Evolutionary conservation across 2,329 filamentous ascomycete genomes (phyloP).

Genomic region (Lachnellula occidentalis): DNA sequence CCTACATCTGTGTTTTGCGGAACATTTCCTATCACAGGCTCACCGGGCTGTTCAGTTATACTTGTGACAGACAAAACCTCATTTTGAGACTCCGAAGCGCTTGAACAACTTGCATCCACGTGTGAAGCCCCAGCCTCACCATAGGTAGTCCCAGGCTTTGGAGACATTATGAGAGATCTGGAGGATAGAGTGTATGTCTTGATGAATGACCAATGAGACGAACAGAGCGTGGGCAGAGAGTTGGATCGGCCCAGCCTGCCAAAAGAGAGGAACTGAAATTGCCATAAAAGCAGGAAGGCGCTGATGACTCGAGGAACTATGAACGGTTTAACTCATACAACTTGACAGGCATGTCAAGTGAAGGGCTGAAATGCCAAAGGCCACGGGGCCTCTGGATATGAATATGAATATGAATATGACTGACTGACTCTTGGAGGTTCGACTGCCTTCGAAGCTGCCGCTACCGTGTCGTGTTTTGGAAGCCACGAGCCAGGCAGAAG

Average conservation of each 20-base stretch:
- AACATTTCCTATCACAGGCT: background rate
- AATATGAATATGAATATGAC: too few species aligned
- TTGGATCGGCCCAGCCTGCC: background rate
- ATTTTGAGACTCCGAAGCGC: background rate
- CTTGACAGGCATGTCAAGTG: constrained; percentile 13
- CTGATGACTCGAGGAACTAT: constrained; percentile 2
- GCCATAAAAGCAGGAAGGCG: background rate
- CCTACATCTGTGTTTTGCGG: background rate
- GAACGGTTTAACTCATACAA: background rate
- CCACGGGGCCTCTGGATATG: background rate
- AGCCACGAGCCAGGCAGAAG: background rate
- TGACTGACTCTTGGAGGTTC: constrained; percentile 3
- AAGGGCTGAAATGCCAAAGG: constrained; percentile 16
- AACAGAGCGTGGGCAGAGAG: background rate
- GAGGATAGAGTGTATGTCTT: background rate
- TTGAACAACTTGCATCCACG: background rate
- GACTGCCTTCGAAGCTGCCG: background rate
- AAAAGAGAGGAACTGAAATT: background rate
- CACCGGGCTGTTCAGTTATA: background rate
- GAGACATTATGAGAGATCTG: constrained; percentile 11
- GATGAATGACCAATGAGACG: background rate
- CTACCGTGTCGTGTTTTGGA: background rate
- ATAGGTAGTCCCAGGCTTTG: constrained; percentile 15
- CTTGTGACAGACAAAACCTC: background rate
- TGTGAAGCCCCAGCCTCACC: background rate